phyloP scores from a whole-genome alignment of 495 filamentous ascomycete species.

The Bacidia rubella region DNA sequence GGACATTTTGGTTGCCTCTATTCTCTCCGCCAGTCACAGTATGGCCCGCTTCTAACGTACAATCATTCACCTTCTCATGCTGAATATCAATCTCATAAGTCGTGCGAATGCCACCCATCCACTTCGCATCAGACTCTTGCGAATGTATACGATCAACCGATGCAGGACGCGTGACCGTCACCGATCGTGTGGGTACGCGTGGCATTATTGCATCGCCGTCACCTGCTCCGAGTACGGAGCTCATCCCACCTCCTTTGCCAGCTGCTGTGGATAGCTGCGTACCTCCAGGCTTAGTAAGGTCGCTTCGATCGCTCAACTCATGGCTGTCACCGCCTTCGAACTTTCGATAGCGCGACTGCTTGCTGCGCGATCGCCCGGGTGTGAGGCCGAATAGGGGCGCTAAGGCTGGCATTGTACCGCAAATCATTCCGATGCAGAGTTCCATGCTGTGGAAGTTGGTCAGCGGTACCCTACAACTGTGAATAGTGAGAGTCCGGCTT shows the following conservation, averaged over 20 bases:
- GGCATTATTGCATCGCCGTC: neutral
- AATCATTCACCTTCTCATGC: too few species aligned
- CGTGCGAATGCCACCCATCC: neutral
- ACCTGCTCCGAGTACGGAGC: neutral
- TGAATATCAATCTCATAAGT: neutral
- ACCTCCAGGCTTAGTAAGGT: neutral
- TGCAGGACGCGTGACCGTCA: neutral
- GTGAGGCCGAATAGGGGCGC: conserved; percentile 3
- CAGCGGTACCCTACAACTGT: too few species aligned
- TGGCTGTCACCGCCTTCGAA: neutral
- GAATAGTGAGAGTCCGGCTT: neutral
- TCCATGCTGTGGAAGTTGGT: conserved; percentile 2
- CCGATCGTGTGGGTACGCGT: neutral
- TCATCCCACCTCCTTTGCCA: too few species aligned
- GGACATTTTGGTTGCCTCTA: too few species aligned
- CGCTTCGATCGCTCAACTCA: neutral
- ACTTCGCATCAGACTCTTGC: neutral
- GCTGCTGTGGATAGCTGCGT: neutral
- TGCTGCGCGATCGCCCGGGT: neutral
- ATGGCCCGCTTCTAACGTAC: too few species aligned
- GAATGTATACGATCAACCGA: neutral
- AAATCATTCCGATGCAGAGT: conserved; percentile 10
- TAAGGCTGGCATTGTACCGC: conserved; percentile 6
- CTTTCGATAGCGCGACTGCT: neutral
- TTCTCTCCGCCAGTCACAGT: too few species aligned